Conservation (phyloP, 2,329 filamentous ascomycete species). For the Metarhizium anisopliae region DNA sequence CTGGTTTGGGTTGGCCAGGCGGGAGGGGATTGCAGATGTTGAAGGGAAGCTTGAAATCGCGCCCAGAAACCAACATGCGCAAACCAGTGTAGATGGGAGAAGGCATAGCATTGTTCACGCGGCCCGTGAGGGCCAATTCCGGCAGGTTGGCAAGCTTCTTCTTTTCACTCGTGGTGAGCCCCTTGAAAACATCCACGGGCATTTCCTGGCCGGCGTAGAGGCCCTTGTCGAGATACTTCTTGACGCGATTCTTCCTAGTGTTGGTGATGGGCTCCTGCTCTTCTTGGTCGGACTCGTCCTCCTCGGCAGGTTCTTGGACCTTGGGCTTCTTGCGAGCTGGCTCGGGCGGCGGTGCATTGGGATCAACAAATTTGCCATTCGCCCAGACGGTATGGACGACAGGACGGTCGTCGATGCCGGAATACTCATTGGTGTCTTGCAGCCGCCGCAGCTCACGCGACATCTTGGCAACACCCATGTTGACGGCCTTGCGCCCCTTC, state of each 20-base stretch:
- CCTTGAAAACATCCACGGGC: slow-evolving; percentile 36
- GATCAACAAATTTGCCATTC: slow-evolving; percentile 52
- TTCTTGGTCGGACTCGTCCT: slow-evolving; percentile 27
- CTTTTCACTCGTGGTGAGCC: slow-evolving; percentile 41
- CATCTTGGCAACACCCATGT: slow-evolving; percentile 37
- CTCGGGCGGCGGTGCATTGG: slow-evolving; percentile 30
- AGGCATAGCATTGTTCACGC: slow-evolving; percentile 53
- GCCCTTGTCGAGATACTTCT: slow-evolving; percentile 74
- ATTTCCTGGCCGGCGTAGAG: slow-evolving; percentile 76
- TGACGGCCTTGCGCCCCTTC: slow-evolving; percentile 45
- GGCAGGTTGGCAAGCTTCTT: slow-evolving; percentile 39
- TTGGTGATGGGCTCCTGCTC: slow-evolving; percentile 30
- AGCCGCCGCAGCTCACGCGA: slow-evolving; percentile 51
- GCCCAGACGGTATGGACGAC: slow-evolving; percentile 53
- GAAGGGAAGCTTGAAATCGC: slow-evolving; percentile 83
- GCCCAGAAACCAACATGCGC: slow-evolving; percentile 58
- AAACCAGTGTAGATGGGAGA: slow-evolving; percentile 72
- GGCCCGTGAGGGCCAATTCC: slow-evolving; percentile 35
- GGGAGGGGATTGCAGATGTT: slow-evolving; percentile 84
- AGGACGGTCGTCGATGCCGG: slow-evolving; percentile 48
- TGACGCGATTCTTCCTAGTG: slow-evolving; percentile 40
- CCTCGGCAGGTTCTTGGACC: slow-evolving; percentile 16
- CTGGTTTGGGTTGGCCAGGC: slow-evolving; percentile 78
- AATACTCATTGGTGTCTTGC: slow-evolving; percentile 54
- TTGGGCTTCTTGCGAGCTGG: slow-evolving; percentile 27